phyloP scores from a whole-genome alignment of 1,284 basidiomycete species.

The Caloboletus firmus region DNA sequence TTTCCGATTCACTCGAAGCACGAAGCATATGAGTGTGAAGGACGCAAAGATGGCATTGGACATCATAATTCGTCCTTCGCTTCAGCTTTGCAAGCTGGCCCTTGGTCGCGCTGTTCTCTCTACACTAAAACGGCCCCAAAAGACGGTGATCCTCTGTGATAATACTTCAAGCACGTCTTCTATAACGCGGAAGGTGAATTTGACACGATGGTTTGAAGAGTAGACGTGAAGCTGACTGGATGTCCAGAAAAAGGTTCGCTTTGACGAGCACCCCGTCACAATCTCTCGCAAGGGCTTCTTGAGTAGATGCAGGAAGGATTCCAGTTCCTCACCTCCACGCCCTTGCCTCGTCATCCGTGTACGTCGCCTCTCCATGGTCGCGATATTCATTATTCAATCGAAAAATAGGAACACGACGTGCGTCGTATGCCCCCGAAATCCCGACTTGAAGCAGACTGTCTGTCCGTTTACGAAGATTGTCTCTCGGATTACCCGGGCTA shows the following conservation, averaged over 20 bases:
- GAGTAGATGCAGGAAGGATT: conserved; percentile 12
- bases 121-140: conserved; percentile 6
- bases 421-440: background rate
- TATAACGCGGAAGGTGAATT: conserved; percentile 18
- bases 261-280: conserved; percentile 27
- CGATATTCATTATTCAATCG: background rate
- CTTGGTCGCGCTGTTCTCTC: conserved; percentile 3
- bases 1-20: conserved; percentile 14
- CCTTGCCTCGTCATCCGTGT: conserved; percentile 33
- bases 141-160: conserved; percentile 4
- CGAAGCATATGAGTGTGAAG: conserved; percentile 16
- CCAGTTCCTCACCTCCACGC: conserved; percentile 19
- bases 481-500: conserved; percentile 22
- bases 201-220: background rate
- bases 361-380: background rate
- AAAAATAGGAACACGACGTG: conserved; percentile 14
- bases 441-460: conserved; percentile 13
- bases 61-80: conserved; percentile 26
- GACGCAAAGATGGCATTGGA: conserved; percentile 19
- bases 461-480: conserved; percentile 35
- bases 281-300: conserved; percentile 28
- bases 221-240: conserved; percentile 10
- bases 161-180: conserved; percentile 12
- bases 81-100: conserved; percentile 25
- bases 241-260: conserved; percentile 28